Evolutionary conservation across 2,329 filamentous ascomycete species (phyloP).

Genomic region (Sporothrix pseudoabietina): DNA sequence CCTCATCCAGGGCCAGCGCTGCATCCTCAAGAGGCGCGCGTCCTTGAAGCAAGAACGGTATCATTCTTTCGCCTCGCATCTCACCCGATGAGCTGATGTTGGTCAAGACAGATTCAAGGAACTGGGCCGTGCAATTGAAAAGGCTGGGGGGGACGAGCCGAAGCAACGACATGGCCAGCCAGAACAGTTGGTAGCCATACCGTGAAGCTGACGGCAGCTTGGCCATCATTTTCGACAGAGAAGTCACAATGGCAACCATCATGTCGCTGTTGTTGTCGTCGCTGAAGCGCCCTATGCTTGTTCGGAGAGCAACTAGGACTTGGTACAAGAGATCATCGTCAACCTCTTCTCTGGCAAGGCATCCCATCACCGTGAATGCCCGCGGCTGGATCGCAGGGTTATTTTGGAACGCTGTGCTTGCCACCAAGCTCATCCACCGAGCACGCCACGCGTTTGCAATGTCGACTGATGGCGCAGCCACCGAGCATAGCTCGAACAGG

Average conservation of each 20-base stretch:
- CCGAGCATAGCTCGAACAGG: conserved; percentile 64
- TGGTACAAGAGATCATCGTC: conserved; percentile 72
- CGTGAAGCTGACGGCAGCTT: conserved; percentile 67
- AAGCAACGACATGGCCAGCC: conserved; percentile 68
- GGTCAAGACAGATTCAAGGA: conserved; percentile 64
- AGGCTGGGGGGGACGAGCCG: conserved; percentile 63
- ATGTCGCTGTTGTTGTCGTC: conserved; percentile 61
- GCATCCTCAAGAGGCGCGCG: conserved; percentile 63
- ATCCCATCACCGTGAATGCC: conserved; percentile 72
- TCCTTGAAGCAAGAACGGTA: conserved; percentile 62
- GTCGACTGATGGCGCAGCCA: conserved; percentile 65
- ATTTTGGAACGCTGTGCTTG: conserved; percentile 72
- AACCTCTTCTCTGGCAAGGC: conserved; percentile 69
- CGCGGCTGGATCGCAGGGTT: conserved; percentile 71
- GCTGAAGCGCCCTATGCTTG: conserved; percentile 64
- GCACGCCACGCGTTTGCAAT: conserved; percentile 70
- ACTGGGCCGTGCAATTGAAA: conserved; percentile 67
- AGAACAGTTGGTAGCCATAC: conserved; percentile 70
- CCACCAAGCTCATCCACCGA: conserved; percentile 72
- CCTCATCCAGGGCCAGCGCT: conserved; percentile 62
- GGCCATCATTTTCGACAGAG: conserved; percentile 70
- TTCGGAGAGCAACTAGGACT: conserved; percentile 67
- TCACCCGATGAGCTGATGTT: conserved; percentile 65
- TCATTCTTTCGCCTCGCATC: conserved; percentile 61
- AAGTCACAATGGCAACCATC: conserved; percentile 67